Conservation (phyloP, 2,329 filamentous ascomycete species). For the Thyridium curvatum region DNA sequence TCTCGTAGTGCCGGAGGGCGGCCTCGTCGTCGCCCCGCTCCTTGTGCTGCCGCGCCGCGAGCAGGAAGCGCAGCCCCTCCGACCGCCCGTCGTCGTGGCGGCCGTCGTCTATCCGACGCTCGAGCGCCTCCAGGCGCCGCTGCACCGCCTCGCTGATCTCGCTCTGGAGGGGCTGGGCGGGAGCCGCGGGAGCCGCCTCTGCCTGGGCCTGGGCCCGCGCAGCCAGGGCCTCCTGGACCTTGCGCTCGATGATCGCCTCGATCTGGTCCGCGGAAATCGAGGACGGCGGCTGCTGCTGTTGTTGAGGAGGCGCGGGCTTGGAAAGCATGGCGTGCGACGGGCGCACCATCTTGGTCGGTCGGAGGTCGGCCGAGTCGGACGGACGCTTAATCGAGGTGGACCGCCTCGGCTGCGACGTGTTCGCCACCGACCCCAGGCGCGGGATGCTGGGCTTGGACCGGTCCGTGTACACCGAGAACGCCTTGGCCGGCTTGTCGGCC, state of each 20-base stretch:
- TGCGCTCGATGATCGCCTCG: slow-evolving; percentile 86
- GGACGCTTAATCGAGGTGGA: slow-evolving; percentile 31
- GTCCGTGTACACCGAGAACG: slow-evolving; percentile 84
- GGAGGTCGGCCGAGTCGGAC: slow-evolving; percentile 22
- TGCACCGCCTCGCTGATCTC: slow-evolving; percentile 74
- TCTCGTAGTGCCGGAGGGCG: slow-evolving; percentile 79
- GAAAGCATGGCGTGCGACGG: slow-evolving; percentile 12
- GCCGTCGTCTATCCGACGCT: slow-evolving; percentile 71
- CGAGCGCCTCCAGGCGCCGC: slow-evolving; percentile 73
- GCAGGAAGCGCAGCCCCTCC: slow-evolving; percentile 75
- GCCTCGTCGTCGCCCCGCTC: slow-evolving; percentile 72
- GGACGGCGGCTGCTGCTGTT: slow-evolving; percentile 27
- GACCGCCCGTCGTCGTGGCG: slow-evolving; percentile 62
- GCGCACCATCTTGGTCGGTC: slow-evolving; percentile 38
- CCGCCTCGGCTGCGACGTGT: slow-evolving; percentile 24
- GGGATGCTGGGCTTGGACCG: slow-evolving; percentile 42
- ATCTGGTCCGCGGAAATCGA: slow-evolving; percentile 71
- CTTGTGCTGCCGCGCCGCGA: slow-evolving; percentile 91
- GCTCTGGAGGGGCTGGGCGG: slow-evolving; percentile 3
- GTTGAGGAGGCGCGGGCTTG: slow-evolving; percentile 7
- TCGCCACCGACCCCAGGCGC: slow-evolving; percentile 19
- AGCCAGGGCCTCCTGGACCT: slow-evolving; percentile 83
- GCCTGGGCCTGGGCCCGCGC: slow-evolving; percentile 55
- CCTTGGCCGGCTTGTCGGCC: slow-evolving; percentile 67
- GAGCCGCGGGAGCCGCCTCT: slow-evolving; percentile 26